Percentiles rank a stretch among this genome's conserved stretches.
These are phyloP conservation scores for Ascochyta pisi DNA, from an alignment of 2,329 filamentous ascomycete genomes.

Conservation along the genomic window DNA sequence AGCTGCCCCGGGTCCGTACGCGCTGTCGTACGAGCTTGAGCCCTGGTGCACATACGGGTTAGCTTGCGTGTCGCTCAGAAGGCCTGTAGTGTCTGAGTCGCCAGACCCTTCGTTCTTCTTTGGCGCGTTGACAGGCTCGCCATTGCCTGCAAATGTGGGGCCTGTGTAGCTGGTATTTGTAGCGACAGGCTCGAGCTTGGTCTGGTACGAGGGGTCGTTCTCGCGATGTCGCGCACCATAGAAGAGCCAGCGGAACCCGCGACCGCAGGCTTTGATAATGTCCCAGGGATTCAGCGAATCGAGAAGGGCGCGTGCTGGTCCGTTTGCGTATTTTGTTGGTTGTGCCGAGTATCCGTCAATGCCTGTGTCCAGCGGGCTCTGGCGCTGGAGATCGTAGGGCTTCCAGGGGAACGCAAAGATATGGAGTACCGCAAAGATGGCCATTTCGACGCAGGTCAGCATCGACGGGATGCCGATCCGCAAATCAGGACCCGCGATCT, in stretches of 20 bases:
- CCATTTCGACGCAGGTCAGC: conserved; percentile 85
- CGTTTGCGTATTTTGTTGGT: conserved; percentile 62
- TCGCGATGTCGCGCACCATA: conserved; percentile 70
- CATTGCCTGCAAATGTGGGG: conserved; percentile 35
- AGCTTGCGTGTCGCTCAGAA: conserved; percentile 35
- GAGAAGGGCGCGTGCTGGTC: conserved; percentile 67
- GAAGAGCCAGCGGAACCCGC: conserved; percentile 81
- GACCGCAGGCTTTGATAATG: conserved; percentile 77
- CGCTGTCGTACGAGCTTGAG: conserved; percentile 16
- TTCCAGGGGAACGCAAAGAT: conserved; percentile 82
- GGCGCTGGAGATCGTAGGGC: conserved; percentile 63
- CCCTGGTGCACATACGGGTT: conserved; percentile 27
- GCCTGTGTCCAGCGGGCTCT: conserved; percentile 31
- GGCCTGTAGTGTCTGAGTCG: conserved; percentile 34
- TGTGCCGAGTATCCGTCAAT: conserved; percentile 14
- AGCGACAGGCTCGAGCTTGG: conserved; percentile 27
- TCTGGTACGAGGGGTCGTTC: conserved; percentile 51
- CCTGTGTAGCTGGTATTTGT: conserved; percentile 28
- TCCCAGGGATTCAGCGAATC: conserved; percentile 85
- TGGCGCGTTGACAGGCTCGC: conserved; percentile 18
- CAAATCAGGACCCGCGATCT: conserved; percentile 75
- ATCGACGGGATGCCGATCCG: conserved; percentile 81
- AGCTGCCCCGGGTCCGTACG: conserved; percentile 10
- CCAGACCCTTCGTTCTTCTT: conserved; percentile 30
- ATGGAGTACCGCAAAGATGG: conserved; percentile 77